These are phyloP conservation scores for Entomortierella beljakovae DNA, from an alignment of 192 early-diverging fungal genomes.

Conservation along the genomic window DNA sequence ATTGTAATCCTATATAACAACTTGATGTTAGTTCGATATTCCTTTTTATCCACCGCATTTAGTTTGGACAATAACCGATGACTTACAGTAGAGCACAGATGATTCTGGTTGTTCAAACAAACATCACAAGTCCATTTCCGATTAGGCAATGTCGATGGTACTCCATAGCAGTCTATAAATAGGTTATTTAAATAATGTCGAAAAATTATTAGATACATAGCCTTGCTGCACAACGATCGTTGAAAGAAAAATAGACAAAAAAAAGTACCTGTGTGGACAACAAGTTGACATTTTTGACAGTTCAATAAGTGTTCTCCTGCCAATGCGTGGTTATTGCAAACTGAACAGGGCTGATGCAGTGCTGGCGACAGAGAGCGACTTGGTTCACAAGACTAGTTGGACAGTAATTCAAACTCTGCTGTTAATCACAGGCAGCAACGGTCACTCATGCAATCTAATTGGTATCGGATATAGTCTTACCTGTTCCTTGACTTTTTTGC, in stretches of 20 bases:
- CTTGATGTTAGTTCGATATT: no score
- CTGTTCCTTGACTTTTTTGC: conserved; percentile 48
- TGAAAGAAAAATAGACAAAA: no score
- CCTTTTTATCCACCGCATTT: no score
- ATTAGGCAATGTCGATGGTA: conserved; percentile 4
- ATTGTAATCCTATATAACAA: conserved; percentile 68
- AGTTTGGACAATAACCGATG: no score
- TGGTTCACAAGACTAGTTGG: conserved; percentile 35
- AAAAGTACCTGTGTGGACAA: conserved; percentile 63
- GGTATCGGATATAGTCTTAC: neutral
- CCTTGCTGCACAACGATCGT: neutral
- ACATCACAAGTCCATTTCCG: conserved; percentile 62
- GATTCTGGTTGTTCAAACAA: conserved; percentile 71
- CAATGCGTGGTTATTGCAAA: conserved; percentile 44
- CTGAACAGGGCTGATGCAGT: conserved; percentile 54
- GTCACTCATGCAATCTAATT: neutral
- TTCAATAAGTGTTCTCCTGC: conserved; percentile 46
- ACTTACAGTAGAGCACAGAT: conserved; percentile 67
- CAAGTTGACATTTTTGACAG: conserved; percentile 59
- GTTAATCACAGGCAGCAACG: neutral
- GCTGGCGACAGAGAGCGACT: conserved; percentile 48
- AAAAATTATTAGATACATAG: neutral
- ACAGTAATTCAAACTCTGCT: no score
- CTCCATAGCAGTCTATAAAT: conserved; percentile 63
- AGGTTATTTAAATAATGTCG: neutral